Conservation (phyloP, 2,329 filamentous ascomycete species). For the Penicillium janthinellum region DNA sequence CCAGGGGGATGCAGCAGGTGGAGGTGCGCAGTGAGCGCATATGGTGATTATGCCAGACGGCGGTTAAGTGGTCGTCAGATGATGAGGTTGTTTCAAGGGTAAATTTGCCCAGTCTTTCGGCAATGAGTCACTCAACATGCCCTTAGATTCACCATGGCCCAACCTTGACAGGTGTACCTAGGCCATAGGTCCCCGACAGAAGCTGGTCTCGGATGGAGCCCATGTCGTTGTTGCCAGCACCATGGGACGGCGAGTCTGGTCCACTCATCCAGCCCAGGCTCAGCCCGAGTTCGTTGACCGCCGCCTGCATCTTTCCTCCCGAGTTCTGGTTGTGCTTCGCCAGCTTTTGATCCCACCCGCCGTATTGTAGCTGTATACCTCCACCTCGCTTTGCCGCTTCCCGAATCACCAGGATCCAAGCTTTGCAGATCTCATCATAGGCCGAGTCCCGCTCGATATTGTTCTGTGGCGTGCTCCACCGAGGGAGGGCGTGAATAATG, state of each 20-base stretch:
- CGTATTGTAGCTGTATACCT: constrained; percentile 84
- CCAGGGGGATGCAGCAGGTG: constrained; percentile 12
- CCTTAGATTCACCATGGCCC: constrained; percentile 53
- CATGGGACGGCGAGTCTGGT: constrained; percentile 31
- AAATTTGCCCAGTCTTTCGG: not conserved
- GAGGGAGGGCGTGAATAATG: constrained; percentile 82
- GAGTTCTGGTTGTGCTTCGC: constrained; percentile 85
- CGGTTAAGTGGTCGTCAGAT: constrained; percentile 3
- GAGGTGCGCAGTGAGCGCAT: constrained; percentile 16
- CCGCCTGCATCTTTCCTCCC: constrained; percentile 76
- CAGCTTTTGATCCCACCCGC: constrained; percentile 88
- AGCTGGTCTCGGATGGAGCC: constrained; percentile 59
- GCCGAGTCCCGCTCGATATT: constrained; percentile 92
- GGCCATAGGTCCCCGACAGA: constrained; percentile 58
- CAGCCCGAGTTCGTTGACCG: constrained; percentile 73
- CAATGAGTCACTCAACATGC: constrained; percentile 1
- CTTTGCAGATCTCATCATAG: constrained; percentile 92
- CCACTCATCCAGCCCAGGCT: constrained; percentile 78
- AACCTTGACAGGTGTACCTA: constrained; percentile 56
- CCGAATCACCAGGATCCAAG: constrained; percentile 87
- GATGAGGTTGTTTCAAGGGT: not conserved
- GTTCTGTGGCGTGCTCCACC: constrained; percentile 87
- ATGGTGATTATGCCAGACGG: constrained; percentile 7
- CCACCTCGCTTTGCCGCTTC: constrained; percentile 90
- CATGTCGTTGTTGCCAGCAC: constrained; percentile 41